Percentiles rank a stretch among this genome's conserved stretches.
Evolutionary conservation across 805 yeast species (phyloP).

Genomic region (Candida dajiaensis): DNA sequence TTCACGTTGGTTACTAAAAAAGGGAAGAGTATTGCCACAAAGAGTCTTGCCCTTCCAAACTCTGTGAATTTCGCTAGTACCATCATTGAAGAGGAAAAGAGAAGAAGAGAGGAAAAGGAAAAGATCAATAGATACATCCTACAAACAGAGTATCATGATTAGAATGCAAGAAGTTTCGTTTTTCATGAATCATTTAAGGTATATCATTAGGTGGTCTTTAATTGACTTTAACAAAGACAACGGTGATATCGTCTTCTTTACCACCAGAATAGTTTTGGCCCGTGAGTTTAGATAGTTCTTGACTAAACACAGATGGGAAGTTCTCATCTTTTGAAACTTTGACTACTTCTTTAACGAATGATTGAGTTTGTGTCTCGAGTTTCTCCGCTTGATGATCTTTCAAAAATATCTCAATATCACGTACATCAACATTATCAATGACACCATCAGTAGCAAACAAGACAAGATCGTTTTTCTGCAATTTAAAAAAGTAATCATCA

Average conservation of each 20-base stretch:
- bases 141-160: conserved; percentile 28
- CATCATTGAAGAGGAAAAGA: conserved; percentile 44
- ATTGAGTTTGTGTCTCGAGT: conserved; percentile 42
- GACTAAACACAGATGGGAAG: conserved; percentile 83
- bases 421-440: conserved; percentile 72
- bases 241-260: conserved; percentile 91
- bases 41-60: conserved; percentile 45
- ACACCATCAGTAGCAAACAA: conserved; percentile 93
- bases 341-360: conserved; percentile 62
- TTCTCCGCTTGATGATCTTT: conserved; percentile 40
- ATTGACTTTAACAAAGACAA: conserved; percentile 52
- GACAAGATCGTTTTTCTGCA: conserved; percentile 68
- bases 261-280: conserved; percentile 81
- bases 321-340: conserved; percentile 64
- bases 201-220: conserved; percentile 1
- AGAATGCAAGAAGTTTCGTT: background rate
- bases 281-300: conserved; percentile 58
- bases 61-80: conserved; percentile 48
- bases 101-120: conserved; percentile 46
- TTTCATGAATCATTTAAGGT: background rate
- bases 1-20: conserved; percentile 53
- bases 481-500: conserved; percentile 58
- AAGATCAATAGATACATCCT: conserved; percentile 51
- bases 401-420: conserved; percentile 66
- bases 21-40: conserved; percentile 41